Percentiles rank a stretch among this genome's conserved stretches.
phyloP scores from a whole-genome alignment of 2,329 filamentous ascomycete species.

The Pseudocercospora cruenta region DNA sequence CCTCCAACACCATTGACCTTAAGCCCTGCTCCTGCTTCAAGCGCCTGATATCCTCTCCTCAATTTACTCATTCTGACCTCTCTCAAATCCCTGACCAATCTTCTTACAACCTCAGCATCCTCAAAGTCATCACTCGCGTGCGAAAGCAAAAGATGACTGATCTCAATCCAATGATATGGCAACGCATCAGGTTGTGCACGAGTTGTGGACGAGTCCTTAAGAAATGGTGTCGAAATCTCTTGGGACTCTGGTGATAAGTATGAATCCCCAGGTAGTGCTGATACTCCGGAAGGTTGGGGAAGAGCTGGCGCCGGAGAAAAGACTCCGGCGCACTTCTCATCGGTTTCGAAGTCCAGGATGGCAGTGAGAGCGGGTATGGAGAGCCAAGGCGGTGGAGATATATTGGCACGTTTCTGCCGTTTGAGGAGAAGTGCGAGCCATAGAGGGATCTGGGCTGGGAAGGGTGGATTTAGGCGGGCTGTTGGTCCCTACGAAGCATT shows the following conservation, averaged over 20 bases:
- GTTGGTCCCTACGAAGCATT: constrained; percentile 68
- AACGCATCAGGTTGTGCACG: constrained; percentile 69
- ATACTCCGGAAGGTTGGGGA: constrained; percentile 51
- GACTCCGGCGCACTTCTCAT: constrained; percentile 63
- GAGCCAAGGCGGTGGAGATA: constrained; percentile 88
- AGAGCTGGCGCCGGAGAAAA: constrained; percentile 79
- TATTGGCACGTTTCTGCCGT: constrained; percentile 90
- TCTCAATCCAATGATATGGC: constrained; percentile 94
- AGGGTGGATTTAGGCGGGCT: constrained; percentile 75
- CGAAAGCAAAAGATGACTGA: constrained; percentile 83
- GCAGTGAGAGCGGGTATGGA: constrained; percentile 72
- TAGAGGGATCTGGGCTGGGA: constrained; percentile 77
- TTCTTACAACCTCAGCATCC: constrained; percentile 71
- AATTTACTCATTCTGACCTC: constrained; percentile 91
- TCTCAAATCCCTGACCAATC: constrained; percentile 76
- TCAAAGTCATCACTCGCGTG: constrained; percentile 82
- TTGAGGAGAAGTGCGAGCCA: constrained; percentile 97
- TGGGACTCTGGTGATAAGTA: constrained; percentile 34
- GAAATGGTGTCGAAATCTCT: constrained; percentile 67
- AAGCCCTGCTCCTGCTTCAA: constrained; percentile 74
- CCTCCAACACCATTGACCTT: constrained; percentile 81
- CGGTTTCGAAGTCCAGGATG: constrained; percentile 81
- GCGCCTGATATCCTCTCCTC: constrained; percentile 69
- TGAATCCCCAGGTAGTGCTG: constrained; percentile 13
- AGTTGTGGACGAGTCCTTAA: constrained; percentile 70